Conservation (phyloP, 371 early-diverging fungal genomes). For the Mucor velutinosus region DNA sequence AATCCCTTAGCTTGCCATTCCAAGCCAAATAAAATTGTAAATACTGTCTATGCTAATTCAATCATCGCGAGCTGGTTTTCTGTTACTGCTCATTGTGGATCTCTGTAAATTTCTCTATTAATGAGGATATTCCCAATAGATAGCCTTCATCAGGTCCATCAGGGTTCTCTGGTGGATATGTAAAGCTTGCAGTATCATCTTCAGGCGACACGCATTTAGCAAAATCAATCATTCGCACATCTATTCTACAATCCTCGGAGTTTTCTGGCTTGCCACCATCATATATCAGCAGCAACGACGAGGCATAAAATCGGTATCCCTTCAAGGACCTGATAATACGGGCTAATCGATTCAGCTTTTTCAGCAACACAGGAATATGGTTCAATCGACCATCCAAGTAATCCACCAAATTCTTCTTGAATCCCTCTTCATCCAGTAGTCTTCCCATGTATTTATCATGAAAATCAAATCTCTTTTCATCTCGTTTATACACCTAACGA, state of each 20-base stretch:
- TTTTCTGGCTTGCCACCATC: constrained; percentile 12
- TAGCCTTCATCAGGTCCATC: constrained; percentile 73
- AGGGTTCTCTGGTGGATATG: constrained; percentile 63
- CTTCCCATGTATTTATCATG: constrained; percentile 96
- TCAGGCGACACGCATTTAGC: constrained; percentile 69
- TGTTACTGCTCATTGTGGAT: not conserved
- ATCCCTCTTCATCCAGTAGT: constrained; percentile 69
- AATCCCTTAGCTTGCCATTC: not conserved
- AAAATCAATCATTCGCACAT: constrained; percentile 92
- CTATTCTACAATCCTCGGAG: constrained; percentile 39
- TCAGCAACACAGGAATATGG: constrained; percentile 76
- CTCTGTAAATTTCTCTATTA: constrained; percentile 40
- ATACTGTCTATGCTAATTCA: not conserved
- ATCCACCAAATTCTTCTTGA: constrained; percentile 70
- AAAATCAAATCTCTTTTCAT: constrained; percentile 53
- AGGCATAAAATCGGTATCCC: constrained; percentile 88
- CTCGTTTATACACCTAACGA: constrained; percentile 53
- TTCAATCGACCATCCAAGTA: constrained; percentile 79
- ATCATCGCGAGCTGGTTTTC: not conserved
- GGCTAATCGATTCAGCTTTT: constrained; percentile 69
- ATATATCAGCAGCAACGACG: constrained; percentile 82
- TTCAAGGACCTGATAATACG: constrained; percentile 70
- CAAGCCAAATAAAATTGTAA: not conserved
- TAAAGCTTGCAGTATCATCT: constrained; percentile 29
- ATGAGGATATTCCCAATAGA: constrained; percentile 68